Conservation (phyloP, 1,284 basidiomycete genomes). For the Sparassis latifolia region DNA sequence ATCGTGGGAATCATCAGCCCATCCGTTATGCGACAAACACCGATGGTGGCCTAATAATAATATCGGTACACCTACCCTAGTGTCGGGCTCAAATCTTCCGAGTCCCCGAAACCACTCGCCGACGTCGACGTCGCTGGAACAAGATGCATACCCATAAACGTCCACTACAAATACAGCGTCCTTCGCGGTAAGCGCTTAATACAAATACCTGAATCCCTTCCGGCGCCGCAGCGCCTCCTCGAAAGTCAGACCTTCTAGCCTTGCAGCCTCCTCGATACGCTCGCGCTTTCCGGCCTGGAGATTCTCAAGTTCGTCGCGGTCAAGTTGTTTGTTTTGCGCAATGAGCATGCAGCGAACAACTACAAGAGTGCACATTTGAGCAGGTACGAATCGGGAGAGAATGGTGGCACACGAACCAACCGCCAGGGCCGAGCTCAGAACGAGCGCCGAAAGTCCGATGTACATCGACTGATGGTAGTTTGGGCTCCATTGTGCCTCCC, state of each 20-base stretch:
- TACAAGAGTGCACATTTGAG: constrained; percentile 7
- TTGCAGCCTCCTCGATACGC: constrained; percentile 31
- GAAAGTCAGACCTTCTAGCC: constrained; percentile 30
- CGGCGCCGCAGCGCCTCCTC: constrained; percentile 31
- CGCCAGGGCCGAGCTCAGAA: constrained; percentile 20
- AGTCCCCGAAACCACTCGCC: too few species aligned
- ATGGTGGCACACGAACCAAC: constrained; percentile 17
- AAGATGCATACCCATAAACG: too few species aligned
- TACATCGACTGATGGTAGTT: constrained; percentile 31
- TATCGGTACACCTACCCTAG: too few species aligned
- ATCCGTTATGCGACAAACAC: too few species aligned
- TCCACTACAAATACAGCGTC: too few species aligned
- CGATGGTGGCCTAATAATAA: too few species aligned
- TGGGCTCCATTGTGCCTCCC: constrained; percentile 31
- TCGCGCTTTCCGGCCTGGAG: constrained; percentile 24
- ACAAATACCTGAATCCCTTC: constrained; percentile 37
- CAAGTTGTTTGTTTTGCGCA: constrained; percentile 27
- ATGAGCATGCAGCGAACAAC: constrained; percentile 31
- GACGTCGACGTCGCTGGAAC: too few species aligned
- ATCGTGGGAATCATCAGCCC: too few species aligned
- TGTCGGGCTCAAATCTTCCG: too few species aligned
- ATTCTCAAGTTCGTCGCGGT: constrained; percentile 27
- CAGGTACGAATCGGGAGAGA: too few species aligned
- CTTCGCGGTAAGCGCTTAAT: constrained; percentile 13
- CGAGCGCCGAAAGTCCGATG: constrained; percentile 26